Percentiles rank a stretch among this genome's conserved stretches.
Conservation (phyloP, 257 asterid species). For the Salvia miltiorrhiza region DNA sequence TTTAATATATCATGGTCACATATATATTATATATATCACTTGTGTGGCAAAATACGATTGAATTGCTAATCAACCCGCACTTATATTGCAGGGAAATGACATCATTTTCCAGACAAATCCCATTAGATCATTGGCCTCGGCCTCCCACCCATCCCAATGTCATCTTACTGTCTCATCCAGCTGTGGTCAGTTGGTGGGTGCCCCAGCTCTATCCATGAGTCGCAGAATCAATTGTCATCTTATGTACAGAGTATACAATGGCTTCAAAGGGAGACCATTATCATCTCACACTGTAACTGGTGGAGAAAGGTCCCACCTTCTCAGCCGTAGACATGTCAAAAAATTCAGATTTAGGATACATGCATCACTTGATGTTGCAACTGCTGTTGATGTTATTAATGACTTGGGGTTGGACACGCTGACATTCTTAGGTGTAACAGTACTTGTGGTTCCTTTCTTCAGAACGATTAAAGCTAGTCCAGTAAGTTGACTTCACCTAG, state of each 20-base stretch:
- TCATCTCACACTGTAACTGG: slow-evolving; percentile 23
- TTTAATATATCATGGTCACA: neutral
- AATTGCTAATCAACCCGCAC: slow-evolving; percentile 10
- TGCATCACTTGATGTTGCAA: slow-evolving; percentile 70
- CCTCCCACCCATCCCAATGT: slow-evolving; percentile 28
- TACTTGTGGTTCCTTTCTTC: slow-evolving; percentile 90
- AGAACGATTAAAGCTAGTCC: slow-evolving; percentile 90
- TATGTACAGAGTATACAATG: slow-evolving; percentile 32
- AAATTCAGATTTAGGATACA: slow-evolving; percentile 41
- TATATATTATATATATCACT: neutral
- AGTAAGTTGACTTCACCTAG: slow-evolving; percentile 48
- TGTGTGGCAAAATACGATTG: neutral
- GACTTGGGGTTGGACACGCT: slow-evolving; percentile 92
- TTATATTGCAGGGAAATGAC: slow-evolving; percentile 57
- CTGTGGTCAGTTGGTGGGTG: slow-evolving; percentile 30
- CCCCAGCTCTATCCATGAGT: slow-evolving; percentile 32
- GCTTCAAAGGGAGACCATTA: slow-evolving; percentile 38
- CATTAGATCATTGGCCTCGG: slow-evolving; percentile 27
- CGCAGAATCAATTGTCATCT: slow-evolving; percentile 33
- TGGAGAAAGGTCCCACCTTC: slow-evolving; percentile 35
- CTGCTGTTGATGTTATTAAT: slow-evolving; percentile 91
- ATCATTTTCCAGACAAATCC: slow-evolving; percentile 41
- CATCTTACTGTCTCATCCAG: slow-evolving; percentile 34
- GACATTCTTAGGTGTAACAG: slow-evolving; percentile 91
- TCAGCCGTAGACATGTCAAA: slow-evolving; percentile 27